phyloP scores from a whole-genome alignment of 1,139 yeast genomes.

The Torulaspora globosa region DNA sequence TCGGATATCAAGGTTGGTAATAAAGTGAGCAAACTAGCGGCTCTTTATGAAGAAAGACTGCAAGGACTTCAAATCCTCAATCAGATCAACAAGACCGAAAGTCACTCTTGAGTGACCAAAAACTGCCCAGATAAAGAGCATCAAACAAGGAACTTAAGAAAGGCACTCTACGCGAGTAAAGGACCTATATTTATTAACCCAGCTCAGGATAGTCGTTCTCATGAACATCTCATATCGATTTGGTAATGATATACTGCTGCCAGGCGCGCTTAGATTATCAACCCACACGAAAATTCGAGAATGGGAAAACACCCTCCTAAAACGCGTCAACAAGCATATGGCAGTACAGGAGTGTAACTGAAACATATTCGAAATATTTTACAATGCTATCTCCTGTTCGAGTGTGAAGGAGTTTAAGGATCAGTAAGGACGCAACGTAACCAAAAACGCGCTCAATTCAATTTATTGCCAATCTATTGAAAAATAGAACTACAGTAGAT shows the following conservation, averaged over 20 bases:
- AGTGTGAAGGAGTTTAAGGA: background rate
- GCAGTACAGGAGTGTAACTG: background rate
- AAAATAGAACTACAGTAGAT: background rate
- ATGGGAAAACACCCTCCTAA: background rate
- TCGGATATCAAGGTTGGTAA: constrained; percentile 49
- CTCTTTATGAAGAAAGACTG: constrained; percentile 52
- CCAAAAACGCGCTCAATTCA: background rate
- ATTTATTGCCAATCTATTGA: background rate
- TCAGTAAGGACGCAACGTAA: background rate
- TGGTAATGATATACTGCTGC: background rate
- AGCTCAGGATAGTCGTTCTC: background rate
- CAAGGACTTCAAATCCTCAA: constrained; percentile 50
- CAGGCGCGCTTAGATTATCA: background rate
- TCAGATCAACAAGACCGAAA: constrained; percentile 22
- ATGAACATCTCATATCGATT: background rate
- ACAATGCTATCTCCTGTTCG: background rate
- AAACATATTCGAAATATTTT: background rate
- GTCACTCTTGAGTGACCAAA: background rate
- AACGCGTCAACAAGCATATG: background rate
- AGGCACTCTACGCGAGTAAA: background rate
- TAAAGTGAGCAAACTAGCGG: constrained; percentile 54
- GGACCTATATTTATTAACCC: background rate
- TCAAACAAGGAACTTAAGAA: background rate
- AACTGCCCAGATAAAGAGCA: background rate
- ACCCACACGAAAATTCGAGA: background rate